These are phyloP conservation scores for Calycina herbarum DNA, from an alignment of 2,329 filamentous ascomycete species.

Conservation along the genomic window DNA sequence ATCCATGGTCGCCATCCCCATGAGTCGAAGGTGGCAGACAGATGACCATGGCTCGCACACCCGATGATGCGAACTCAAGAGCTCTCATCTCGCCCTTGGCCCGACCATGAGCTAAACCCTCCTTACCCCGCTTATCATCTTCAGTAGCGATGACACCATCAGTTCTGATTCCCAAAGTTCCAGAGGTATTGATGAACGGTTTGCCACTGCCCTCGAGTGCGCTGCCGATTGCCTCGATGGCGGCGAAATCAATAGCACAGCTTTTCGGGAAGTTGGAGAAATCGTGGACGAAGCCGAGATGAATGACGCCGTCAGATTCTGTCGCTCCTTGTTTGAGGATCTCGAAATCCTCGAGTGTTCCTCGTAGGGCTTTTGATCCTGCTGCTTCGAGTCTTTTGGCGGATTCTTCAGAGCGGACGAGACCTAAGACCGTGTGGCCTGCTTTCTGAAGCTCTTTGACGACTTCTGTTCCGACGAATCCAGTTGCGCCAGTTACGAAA, in stretches of 20 bases:
- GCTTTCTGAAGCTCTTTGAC: constrained; percentile 41
- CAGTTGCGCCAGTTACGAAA: constrained; percentile 47
- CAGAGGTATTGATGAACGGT: constrained; percentile 41
- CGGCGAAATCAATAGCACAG: constrained; percentile 37
- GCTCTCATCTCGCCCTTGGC: not conserved
- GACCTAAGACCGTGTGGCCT: constrained; percentile 44
- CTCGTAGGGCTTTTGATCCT: constrained; percentile 35
- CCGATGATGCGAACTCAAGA: constrained; percentile 32
- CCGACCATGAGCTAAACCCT: not conserved
- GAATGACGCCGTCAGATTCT: constrained; percentile 41
- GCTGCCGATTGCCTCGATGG: constrained; percentile 41
- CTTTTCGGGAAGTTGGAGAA: constrained; percentile 39
- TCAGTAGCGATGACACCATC: not conserved
- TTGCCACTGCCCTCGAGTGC: constrained; percentile 35
- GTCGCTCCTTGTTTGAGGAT: constrained; percentile 38
- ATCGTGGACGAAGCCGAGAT: constrained; percentile 46
- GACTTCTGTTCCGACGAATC: constrained; percentile 44
- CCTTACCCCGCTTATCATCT: not conserved
- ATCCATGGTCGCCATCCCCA: constrained; percentile 38
- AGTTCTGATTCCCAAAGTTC: constrained; percentile 30
- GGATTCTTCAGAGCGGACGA: constrained; percentile 41
- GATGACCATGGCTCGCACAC: constrained; percentile 39
- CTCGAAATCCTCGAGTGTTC: constrained; percentile 40
- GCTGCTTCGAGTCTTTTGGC: constrained; percentile 18
- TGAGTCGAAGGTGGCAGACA: constrained; percentile 42